Base-by-base conservation (phyloP, 2,329 filamentous ascomycete species). In the Botrytis fabae region DNA sequence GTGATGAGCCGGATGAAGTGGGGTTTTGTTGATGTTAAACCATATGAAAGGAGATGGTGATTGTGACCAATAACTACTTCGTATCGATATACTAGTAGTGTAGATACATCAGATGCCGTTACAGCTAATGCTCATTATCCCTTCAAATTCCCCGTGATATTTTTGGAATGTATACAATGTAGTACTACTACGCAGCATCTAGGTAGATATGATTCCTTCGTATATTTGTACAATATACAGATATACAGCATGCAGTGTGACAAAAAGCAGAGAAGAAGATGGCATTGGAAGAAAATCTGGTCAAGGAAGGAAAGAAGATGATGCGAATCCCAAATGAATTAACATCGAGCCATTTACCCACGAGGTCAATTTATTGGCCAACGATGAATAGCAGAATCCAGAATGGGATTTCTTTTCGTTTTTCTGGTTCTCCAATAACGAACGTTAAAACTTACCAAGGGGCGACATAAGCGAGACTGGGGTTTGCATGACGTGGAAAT, bases 381-480 rank as follows among this genome's bases (percentile, higher is more conserved):
- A 65, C 38, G 62, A 65, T 59, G 64, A 66, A 54, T 28, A 54
- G 25, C 28, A 51, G 25, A 73, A 20, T 9, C 28, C 28, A 65
- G 4, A 44, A 35, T 48, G 28, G 22, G 18, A 3, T 18, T 28
- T 57, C 51, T 57, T 57, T 57, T n/a, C 28, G 32, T 6, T 62
- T 44, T 59, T 42, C 35, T 38, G 46, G 22, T 38, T 70, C 51
- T 71, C 35, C 35, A 65, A n/a, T 63, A 65, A 73, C 64, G 73
- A 57, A 66, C 44, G 69, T 57, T 71, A 16, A 22, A 70, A 77
- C 79, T 77, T 65, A 79, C 79, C 79, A 77, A 79, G 78, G 70
- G 79, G 78, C 25, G 78, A 77, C 18, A 60, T 57, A 48, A 72
- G 54, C 44, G 46, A 48, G 57, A 69, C 75, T 72, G 76, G 76